Conservation (phyloP, 2,329 filamentous ascomycete genomes). For the Ciborinia camelliae region DNA sequence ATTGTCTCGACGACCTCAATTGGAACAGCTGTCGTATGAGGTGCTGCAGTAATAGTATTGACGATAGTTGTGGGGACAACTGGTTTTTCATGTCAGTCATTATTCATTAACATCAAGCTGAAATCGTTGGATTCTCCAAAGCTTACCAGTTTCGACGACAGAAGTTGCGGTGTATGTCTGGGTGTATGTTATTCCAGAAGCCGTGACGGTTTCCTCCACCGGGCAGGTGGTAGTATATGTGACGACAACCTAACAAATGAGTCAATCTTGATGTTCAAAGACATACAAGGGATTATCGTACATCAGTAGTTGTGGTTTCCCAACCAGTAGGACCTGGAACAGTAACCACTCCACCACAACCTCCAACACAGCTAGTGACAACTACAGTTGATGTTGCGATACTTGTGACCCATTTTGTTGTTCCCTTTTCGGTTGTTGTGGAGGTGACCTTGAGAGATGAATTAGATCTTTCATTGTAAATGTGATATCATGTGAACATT, state of each 20-base stretch:
- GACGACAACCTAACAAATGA: constrained; percentile 10
- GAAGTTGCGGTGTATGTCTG: constrained; percentile 46
- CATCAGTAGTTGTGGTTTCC: constrained; percentile 18
- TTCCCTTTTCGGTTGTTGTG: constrained; percentile 7
- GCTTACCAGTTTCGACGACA: constrained; percentile 35
- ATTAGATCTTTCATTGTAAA: not conserved
- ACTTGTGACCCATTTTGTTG: constrained; percentile 2
- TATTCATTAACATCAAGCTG: not conserved
- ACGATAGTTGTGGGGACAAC: constrained; percentile 24
- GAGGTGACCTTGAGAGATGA: constrained; percentile 7
- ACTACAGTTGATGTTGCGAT: constrained; percentile 10
- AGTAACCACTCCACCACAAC: constrained; percentile 15
- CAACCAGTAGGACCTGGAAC: constrained; percentile 17
- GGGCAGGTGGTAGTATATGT: constrained; percentile 20
- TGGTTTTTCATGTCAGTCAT: constrained; percentile 5
- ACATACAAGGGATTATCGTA: not conserved
- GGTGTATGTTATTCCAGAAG: constrained; percentile 40
- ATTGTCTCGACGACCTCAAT: constrained; percentile 11
- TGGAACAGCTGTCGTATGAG: not conserved
- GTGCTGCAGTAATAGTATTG: constrained; percentile 14
- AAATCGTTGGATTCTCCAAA: not conserved
- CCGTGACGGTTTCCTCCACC: not conserved
- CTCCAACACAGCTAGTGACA: constrained; percentile 17
- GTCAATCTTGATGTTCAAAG: not conserved
- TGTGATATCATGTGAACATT: not conserved